Evolutionary conservation across 306 rosid genomes (phyloP).

Genomic region (Pueraria montana): DNA sequence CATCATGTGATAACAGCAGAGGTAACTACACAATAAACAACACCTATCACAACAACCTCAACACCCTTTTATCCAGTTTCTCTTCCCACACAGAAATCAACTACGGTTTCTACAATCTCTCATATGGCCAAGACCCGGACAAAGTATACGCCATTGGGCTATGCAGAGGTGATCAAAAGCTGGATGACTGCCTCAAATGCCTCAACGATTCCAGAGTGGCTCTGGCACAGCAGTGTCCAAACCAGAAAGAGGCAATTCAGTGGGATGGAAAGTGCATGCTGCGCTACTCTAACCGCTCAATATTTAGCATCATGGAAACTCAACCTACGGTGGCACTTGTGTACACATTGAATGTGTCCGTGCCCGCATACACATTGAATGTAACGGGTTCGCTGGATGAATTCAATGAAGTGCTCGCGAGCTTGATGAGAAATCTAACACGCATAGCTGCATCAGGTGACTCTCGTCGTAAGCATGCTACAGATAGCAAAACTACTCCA

Average conservation of each 20-base stretch:
- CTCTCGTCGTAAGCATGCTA: conserved; percentile 16
- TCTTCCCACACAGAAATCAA: neutral
- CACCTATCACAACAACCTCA: no score
- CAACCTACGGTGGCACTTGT: neutral
- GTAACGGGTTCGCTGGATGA: neutral
- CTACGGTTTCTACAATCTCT: conserved; percentile 47
- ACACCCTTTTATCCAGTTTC: no score
- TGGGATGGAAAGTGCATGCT: conserved; percentile 51
- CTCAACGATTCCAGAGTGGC: neutral
- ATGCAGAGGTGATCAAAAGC: conserved; percentile 53
- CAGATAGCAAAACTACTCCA: no score
- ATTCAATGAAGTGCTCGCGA: neutral
- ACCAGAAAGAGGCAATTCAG: conserved; percentile 38
- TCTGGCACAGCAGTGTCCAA: conserved; percentile 28
- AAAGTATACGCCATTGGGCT: no score
- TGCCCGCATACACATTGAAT: no score
- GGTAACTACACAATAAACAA: no score
- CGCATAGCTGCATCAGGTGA: neutral
- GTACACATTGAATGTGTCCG: no score
- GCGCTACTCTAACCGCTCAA: conserved; percentile 49
- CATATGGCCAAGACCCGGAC: no score
- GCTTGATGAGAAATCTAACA: neutral
- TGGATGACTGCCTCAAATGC: neutral
- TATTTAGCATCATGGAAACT: conserved; percentile 32
- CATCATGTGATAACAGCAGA: no score